Percentiles rank a stretch among this genome's conserved stretches.
Evolutionary conservation across 176 grass and related monocot species (phyloP).

Genomic region (Phoenix dactylifera): DNA sequence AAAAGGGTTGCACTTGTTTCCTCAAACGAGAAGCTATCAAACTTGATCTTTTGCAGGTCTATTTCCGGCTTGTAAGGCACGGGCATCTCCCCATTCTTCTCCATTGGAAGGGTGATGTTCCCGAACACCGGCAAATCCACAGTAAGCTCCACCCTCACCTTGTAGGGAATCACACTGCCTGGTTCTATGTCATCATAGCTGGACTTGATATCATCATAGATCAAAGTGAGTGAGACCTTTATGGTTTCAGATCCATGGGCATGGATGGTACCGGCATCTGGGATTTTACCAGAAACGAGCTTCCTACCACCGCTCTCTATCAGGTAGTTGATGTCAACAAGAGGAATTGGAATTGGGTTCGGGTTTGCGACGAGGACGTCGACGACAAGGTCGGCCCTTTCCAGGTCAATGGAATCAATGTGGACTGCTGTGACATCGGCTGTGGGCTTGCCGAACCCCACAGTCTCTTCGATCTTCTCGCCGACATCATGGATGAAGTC

Average conservation of each 20-base stretch:
- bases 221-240: conserved; percentile 41
- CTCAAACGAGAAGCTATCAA: conserved; percentile 81
- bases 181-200: conserved; percentile 68
- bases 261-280: conserved; percentile 64
- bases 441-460: conserved; percentile 50
- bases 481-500: conserved; percentile 65
- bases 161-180: conserved; percentile 88
- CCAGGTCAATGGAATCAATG: conserved; percentile 46
- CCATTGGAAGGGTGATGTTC: conserved; percentile 62
- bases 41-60: conserved; percentile 90
- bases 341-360: conserved; percentile 61
- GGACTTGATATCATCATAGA: conserved; percentile 56
- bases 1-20: conserved; percentile 77
- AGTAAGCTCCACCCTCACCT: conserved; percentile 55
- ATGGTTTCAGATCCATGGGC: conserved; percentile 55
- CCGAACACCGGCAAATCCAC: conserved; percentile 84
- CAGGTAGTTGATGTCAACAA: conserved; percentile 49
- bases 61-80: conserved; percentile 91
- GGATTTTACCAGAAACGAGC: conserved; percentile 55
- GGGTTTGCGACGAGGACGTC: conserved; percentile 46
- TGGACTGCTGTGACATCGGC: conserved; percentile 40
- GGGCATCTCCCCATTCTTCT: conserved; percentile 78
- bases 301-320: conserved; percentile 61
- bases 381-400: conserved; percentile 45
- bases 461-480: conserved; percentile 57